Evolutionary conservation across 129 eudicot species (phyloP).

Genomic region (Tanacetum coccineum): DNA sequence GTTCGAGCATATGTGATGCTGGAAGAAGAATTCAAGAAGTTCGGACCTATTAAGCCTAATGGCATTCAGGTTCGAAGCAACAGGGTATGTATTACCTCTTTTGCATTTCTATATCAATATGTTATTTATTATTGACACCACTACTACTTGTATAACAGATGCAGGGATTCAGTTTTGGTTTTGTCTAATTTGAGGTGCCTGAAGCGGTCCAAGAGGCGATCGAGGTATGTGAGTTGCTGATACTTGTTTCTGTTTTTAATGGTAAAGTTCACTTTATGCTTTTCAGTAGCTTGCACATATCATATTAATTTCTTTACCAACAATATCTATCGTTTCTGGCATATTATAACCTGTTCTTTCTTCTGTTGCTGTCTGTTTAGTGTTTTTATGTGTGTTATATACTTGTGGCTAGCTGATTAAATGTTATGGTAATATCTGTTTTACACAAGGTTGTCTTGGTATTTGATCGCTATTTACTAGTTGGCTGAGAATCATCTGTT

Average conservation of each 20-base stretch:
- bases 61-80: conserved; percentile 71
- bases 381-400: background rate
- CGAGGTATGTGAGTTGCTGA: conserved; percentile 44
- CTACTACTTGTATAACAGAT: conserved; percentile 39
- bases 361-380: no score
- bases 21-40: conserved; percentile 67
- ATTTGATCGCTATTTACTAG: no score
- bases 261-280: no score
- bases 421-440: background rate
- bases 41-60: conserved; percentile 88
- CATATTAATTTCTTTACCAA: no score
- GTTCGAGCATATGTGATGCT: conserved; percentile 44
- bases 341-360: no score
- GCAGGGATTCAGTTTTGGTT: conserved; percentile 88
- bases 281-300: no score
- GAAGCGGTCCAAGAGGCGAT: conserved; percentile 74
- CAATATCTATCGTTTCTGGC: no score
- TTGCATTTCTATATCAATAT: background rate
- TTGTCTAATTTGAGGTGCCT: conserved; percentile 84
- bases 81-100: conserved; percentile 43
- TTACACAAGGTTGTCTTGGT: no score
- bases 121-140: conserved; percentile 2
- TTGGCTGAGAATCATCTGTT: no score
- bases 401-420: background rate
- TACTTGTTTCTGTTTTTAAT: background rate